Evolutionary conservation across 2,329 filamentous ascomycete genomes (phyloP).

Genomic region (Aspergillus alliaceus): DNA sequence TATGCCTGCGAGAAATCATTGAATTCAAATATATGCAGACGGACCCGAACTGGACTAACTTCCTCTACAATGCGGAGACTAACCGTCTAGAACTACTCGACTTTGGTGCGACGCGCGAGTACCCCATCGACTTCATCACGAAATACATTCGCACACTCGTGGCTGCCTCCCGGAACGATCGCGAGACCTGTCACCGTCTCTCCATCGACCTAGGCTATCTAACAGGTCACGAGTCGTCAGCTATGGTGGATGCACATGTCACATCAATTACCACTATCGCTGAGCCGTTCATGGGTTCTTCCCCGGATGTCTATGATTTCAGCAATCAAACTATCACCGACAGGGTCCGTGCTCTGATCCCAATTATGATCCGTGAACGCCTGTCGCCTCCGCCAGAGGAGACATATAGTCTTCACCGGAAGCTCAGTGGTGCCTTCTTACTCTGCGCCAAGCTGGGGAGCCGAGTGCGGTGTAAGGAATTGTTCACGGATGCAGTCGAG

Average conservation of each 20-base stretch:
- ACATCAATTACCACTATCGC: constrained; percentile 84
- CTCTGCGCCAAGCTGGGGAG: constrained; percentile 85
- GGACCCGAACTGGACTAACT: constrained; percentile 99
- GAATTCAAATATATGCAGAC: constrained; percentile 99
- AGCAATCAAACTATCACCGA: constrained; percentile 94
- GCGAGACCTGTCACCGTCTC: constrained; percentile 61
- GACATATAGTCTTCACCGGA: constrained; percentile 93
- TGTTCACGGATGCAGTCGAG: constrained; percentile 59
- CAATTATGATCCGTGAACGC: constrained; percentile 87
- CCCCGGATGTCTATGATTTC: constrained; percentile 88
- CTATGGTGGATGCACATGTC: constrained; percentile 90
- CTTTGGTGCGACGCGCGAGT: constrained; percentile 90
- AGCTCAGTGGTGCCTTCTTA: constrained; percentile 91
- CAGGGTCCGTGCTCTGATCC: constrained; percentile 82
- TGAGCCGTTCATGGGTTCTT: constrained; percentile 77
- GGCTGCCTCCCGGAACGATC: constrained; percentile 73
- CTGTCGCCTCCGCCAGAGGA: constrained; percentile 92
- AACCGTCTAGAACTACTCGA: constrained; percentile 85
- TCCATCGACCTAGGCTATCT: constrained; percentile 84
- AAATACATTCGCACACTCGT: constrained; percentile 78
- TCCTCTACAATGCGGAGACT: constrained; percentile 76
- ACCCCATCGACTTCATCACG: constrained; percentile 73
- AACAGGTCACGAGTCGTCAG: constrained; percentile 80
- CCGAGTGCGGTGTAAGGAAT: constrained; percentile 72
- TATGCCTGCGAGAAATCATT: constrained; percentile 88